phyloP scores from a whole-genome alignment of 306 rosid species.

The Cicer arietinum region DNA sequence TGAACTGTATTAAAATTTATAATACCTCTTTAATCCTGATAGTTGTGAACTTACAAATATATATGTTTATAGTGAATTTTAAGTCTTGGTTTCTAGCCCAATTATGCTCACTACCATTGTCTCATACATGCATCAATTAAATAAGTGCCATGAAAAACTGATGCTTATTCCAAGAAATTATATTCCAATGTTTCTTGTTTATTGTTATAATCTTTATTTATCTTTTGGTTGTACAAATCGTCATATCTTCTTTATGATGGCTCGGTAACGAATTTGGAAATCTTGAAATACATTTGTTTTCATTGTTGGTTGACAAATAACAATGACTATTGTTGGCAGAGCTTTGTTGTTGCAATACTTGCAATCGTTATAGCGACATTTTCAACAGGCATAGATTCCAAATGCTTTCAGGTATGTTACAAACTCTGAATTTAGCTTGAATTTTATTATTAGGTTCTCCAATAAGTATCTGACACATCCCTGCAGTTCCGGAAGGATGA shows the following conservation, averaged over 20 bases:
- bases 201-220: slow-evolving; percentile 26
- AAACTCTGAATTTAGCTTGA: slow-evolving; percentile 37
- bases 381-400: slow-evolving; percentile 96
- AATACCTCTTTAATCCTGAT: slow-evolving; percentile 18
- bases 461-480: slow-evolving; percentile 45
- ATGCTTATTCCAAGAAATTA: slow-evolving; percentile 30
- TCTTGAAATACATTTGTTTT: slow-evolving; percentile 24
- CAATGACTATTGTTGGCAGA: slow-evolving; percentile 62
- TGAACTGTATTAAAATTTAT: slow-evolving; percentile 19
- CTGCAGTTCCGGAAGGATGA: slow-evolving; percentile 78
- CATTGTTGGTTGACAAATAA: slow-evolving; percentile 26
- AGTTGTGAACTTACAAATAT: slow-evolving; percentile 8
- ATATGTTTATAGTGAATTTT: slow-evolving; percentile 1
- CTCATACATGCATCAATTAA: slow-evolving; percentile 8
- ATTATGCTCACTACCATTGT: slow-evolving; percentile 4
- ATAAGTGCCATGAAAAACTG: slow-evolving; percentile 14
- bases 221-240: slow-evolving; percentile 17
- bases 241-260: slow-evolving; percentile 35
- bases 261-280: slow-evolving; percentile 19
- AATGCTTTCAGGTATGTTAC: slow-evolving; percentile 83
- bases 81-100: neutral
- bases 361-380: slow-evolving; percentile 92
- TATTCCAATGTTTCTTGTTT: slow-evolving; percentile 1
- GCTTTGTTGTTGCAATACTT: slow-evolving; percentile 84
- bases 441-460: slow-evolving; percentile 30